Conservation (phyloP, 805 yeast species). For the Wickerhamomyces ciferrii region DNA sequence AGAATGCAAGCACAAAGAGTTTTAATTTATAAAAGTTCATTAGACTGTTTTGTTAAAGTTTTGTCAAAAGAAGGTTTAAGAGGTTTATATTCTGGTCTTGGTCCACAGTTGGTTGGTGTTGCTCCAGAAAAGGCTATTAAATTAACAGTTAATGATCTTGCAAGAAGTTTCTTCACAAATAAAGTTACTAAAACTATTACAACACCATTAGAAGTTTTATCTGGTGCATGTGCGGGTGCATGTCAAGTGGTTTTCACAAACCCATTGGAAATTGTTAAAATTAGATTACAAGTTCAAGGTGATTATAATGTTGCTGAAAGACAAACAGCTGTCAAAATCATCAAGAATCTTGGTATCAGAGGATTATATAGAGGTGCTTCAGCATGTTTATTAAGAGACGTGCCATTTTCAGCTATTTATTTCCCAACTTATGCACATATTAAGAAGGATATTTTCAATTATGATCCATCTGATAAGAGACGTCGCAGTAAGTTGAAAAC, state of each 20-base stretch:
- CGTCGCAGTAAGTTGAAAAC: constrained; percentile 60
- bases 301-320: constrained; percentile 36
- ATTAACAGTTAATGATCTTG: constrained; percentile 86
- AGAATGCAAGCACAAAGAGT: constrained; percentile 95
- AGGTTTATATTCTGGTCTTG: constrained; percentile 89
- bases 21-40: constrained; percentile 67
- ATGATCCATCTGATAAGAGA: constrained; percentile 65
- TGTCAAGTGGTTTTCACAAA: constrained; percentile 96
- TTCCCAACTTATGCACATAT: constrained; percentile 96
- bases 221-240: constrained; percentile 95
- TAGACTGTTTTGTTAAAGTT: constrained; percentile 83
- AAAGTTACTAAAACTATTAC: constrained; percentile 42
- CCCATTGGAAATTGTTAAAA: constrained; percentile 93
- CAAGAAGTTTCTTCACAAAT: constrained; percentile 68
- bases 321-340: constrained; percentile 63
- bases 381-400: constrained; percentile 92
- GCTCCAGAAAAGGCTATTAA: constrained; percentile 99
- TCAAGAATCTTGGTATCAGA: constrained; percentile 69
- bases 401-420: constrained; percentile 94
- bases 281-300: constrained; percentile 92
- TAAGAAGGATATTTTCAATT: constrained; percentile 74
- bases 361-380: constrained; percentile 90
- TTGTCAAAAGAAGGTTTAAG: constrained; percentile 69
- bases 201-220: constrained; percentile 62
- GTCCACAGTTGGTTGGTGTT: constrained; percentile 93